These are phyloP conservation scores for Phoenix roebelenii DNA, from an alignment of 176 grass and related monocot species.

Conservation along the genomic window DNA sequence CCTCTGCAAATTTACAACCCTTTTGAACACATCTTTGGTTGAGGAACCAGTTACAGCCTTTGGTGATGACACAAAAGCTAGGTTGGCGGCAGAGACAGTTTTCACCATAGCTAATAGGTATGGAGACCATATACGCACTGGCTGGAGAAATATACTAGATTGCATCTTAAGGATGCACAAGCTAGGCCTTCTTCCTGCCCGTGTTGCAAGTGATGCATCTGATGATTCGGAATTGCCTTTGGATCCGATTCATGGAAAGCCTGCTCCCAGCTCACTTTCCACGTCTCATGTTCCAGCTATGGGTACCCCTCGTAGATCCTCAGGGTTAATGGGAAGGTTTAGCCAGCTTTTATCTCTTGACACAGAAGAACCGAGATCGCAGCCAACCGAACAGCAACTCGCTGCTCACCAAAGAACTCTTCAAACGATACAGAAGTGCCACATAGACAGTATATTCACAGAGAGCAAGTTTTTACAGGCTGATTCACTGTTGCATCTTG, in stretches of 20 bases:
- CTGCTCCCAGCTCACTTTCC: conserved; percentile 26
- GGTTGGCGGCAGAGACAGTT: conserved; percentile 84
- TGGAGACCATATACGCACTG: conserved; percentile 69
- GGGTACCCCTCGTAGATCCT: conserved; percentile 53
- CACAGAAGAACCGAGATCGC: conserved; percentile 63
- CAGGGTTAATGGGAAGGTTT: conserved; percentile 88
- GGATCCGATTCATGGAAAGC: conserved; percentile 36
- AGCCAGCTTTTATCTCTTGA: conserved; percentile 76
- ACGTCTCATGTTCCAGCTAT: conserved; percentile 43
- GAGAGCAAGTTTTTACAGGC: conserved; percentile 97
- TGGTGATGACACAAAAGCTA: conserved; percentile 82
- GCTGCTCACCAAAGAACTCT: conserved; percentile 62
- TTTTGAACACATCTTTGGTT: conserved; percentile 51
- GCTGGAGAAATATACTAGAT: conserved; percentile 85
- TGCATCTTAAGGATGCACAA: conserved; percentile 84
- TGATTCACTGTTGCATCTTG: conserved; percentile 68
- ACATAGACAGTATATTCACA: conserved; percentile 71
- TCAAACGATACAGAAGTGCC: conserved; percentile 75
- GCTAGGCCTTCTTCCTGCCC: conserved; percentile 61
- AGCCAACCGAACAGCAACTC: conserved; percentile 84
- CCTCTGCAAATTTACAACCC: conserved; percentile 82
- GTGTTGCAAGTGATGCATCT: conserved; percentile 47
- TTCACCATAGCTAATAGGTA: conserved; percentile 87
- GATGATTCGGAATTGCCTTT: conserved; percentile 57
- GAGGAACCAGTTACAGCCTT: conserved; percentile 76